Conservation (phyloP, 768 basidiomycete genomes). For the Suillus subluteus region DNA sequence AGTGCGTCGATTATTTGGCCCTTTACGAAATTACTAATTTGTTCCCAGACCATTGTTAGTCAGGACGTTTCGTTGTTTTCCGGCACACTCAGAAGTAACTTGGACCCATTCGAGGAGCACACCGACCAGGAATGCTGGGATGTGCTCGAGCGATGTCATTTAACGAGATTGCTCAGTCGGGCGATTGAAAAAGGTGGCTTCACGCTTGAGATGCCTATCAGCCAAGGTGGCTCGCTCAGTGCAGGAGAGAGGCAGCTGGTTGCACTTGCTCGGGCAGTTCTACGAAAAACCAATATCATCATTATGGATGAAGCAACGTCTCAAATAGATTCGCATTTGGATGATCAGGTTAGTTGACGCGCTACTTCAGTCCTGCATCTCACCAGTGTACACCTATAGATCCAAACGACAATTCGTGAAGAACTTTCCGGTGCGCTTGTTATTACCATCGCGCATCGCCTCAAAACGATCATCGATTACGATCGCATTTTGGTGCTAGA, state of each 20-base stretch:
- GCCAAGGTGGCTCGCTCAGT: conserved; percentile 62
- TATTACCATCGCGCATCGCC: conserved; percentile 82
- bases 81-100: conserved; percentile 72
- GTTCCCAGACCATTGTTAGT: conserved; percentile 42
- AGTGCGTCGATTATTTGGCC: conserved; percentile 37
- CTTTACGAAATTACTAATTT: neutral
- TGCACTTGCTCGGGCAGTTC: conserved; percentile 68
- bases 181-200: conserved; percentile 27
- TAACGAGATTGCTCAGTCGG: conserved; percentile 46
- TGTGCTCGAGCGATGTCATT: conserved; percentile 67
- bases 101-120: conserved; percentile 67
- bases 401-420: conserved; percentile 74
- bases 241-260: conserved; percentile 82
- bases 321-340: conserved; percentile 70
- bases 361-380: conserved; percentile 2
- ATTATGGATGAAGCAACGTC: conserved; percentile 83
- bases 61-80: conserved; percentile 78
- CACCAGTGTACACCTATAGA: conserved; percentile 40
- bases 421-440: conserved; percentile 74
- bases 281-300: conserved; percentile 66
- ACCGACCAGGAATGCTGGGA: conserved; percentile 65
- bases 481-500: conserved; percentile 76
- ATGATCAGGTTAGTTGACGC: conserved; percentile 55
- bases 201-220: conserved; percentile 64
- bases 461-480: conserved; percentile 79